These are phyloP conservation scores for Phoma herbarum DNA, from an alignment of 2,329 filamentous ascomycete species.

Conservation along the genomic window DNA sequence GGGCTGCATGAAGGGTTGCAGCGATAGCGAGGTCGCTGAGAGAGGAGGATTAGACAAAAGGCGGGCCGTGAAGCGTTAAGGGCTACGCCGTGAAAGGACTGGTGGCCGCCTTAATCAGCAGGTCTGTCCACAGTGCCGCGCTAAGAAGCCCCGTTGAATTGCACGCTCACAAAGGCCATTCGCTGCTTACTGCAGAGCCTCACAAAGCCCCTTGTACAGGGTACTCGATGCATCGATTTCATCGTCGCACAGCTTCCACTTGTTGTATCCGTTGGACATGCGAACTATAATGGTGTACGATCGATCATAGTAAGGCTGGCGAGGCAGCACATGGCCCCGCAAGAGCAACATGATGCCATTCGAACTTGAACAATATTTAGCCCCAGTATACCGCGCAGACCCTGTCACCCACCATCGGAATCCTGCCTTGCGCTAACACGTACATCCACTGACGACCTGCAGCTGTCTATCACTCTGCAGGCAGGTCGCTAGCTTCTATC, in stretches of 20 bases:
- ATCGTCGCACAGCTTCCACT: conserved; percentile 1
- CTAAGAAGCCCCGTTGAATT: conserved; percentile 7
- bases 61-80: conserved; percentile 14
- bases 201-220: neutral
- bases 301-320: conserved; percentile 7
- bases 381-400: conserved; percentile 29
- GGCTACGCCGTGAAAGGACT: neutral
- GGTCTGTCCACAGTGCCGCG: conserved; percentile 1
- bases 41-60: conserved; percentile 21
- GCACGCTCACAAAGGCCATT: conserved; percentile 5
- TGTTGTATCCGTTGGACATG: neutral
- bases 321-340: neutral
- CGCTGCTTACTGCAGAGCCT: conserved; percentile 8
- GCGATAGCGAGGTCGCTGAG: conserved; percentile 18
- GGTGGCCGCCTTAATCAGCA: conserved; percentile 14
- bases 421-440: conserved; percentile 22
- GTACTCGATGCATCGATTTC: neutral
- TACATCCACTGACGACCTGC: conserved; percentile 28
- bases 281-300: conserved; percentile 1
- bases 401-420: conserved; percentile 27
- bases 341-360: conserved; percentile 1
- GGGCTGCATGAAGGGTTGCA: conserved; percentile 22
- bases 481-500: conserved; percentile 38
- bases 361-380: conserved; percentile 16
- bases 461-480: conserved; percentile 26